Evolutionary conservation across 805 yeast species (phyloP).

Genomic region (Phaffomyces antillensis): DNA sequence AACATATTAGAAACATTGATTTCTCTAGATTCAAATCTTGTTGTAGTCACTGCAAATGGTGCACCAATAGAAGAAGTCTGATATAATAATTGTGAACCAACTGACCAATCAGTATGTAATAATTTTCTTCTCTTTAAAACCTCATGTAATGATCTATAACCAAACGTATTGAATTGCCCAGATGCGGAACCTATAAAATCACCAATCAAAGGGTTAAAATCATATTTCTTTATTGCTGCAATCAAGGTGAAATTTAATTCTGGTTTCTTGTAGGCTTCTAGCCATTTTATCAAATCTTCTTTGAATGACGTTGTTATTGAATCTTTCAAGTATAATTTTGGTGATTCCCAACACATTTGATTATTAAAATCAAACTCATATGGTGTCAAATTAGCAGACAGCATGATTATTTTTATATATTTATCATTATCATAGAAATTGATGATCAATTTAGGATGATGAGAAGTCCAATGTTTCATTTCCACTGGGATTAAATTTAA

Average conservation of each 20-base stretch:
- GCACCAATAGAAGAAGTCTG: conserved; percentile 28
- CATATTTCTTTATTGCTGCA: conserved; percentile 25
- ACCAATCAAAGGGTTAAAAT: conserved; percentile 42
- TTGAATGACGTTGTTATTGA: conserved; percentile 31
- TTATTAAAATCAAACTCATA: conserved; percentile 52
- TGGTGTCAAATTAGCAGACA: conserved; percentile 52
- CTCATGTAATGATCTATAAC: conserved; percentile 19
- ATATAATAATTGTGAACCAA: conserved; percentile 22
- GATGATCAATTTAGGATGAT: conserved; percentile 64
- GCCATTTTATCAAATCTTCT: conserved; percentile 36
- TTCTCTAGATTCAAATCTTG: neutral
- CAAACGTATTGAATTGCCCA: conserved; percentile 28
- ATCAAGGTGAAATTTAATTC: conserved; percentile 24
- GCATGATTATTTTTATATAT: conserved; percentile 41
- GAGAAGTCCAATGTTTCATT: conserved; percentile 38
- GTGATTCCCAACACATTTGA: conserved; percentile 63
- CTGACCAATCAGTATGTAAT: conserved; percentile 6
- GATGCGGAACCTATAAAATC: conserved; percentile 54
- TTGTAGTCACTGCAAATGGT: conserved; percentile 6
- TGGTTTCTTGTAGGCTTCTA: conserved; percentile 33
- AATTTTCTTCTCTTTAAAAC: conserved; percentile 14
- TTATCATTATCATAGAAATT: conserved; percentile 37
- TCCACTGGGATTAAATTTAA: conserved; percentile 23
- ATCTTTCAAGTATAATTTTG: conserved; percentile 23
- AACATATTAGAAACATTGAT: conserved; percentile 13